Evolutionary conservation across 768 basidiomycete species (phyloP), one percentile per base, ranked within the genome.

Genomic region (Russula foetens): DNA sequence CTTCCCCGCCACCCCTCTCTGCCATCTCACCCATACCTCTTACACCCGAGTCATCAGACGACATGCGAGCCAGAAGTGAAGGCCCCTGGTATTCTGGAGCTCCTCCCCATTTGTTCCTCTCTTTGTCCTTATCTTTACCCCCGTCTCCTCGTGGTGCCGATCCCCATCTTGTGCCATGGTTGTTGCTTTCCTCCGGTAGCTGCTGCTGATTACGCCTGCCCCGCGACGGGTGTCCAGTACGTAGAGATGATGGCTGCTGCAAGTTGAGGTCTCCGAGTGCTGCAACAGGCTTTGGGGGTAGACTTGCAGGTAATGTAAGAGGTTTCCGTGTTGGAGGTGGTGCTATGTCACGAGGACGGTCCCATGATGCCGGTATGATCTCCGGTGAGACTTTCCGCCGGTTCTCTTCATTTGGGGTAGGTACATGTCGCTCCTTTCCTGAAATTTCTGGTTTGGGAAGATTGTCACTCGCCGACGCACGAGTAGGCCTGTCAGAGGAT

Each of bases 51-150:
- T 62, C 60, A 41, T 39, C 11, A 4, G 60, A 47, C 12, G 60
- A 56, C 31, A 62, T 62, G 6, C 60, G 60, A 52, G 60, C 60
- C 38, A 62, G 48, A n/a, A 62, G 56, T 28, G 60, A 52, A n/a
- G 55, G 60, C 14, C 55, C 45, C 35, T 35, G 60, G 26, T 56
- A 52, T 23, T 53, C 60, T 47, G 50, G 19, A n/a, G 21, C 28
- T 4, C 44, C 12, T 9, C 7, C 60, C 60, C 60, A 57, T 28
- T 38, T 57, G 23, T 57, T 62, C 38, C 28, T 31, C 19, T 62
- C 60, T 39, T 45, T 21, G 3, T 60, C 59, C 17, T 56, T 55
- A 12, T 61, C 54, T 33, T 43, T 41, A n/a, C 48, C 48, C 24
- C 33, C 50, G 6, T 52, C 49, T 19, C 55, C 26, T 24, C 52